These are phyloP conservation scores for Talaromyces sp. DNA, from an alignment of 2,329 filamentous ascomycete species.

Conservation along the genomic window DNA sequence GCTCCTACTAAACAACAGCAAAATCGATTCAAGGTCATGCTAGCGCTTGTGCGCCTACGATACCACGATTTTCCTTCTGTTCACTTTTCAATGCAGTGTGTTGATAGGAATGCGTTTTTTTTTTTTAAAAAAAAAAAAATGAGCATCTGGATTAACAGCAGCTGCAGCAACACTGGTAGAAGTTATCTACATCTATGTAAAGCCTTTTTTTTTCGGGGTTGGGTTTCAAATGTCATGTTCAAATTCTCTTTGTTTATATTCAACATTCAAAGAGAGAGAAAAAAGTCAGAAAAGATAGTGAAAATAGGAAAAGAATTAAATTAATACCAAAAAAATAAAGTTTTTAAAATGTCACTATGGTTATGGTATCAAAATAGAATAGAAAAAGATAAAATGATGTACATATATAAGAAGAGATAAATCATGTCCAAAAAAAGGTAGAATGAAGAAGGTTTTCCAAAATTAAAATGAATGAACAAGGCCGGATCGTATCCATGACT, in stretches of 20 bases:
- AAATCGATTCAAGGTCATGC: not conserved
- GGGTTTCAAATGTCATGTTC: not conserved
- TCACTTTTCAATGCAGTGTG: not conserved
- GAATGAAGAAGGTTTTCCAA: not conserved
- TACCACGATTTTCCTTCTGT: constrained; percentile 2
- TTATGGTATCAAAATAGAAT: not conserved
- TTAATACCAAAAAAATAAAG: not conserved
- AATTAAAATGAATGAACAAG: not conserved
- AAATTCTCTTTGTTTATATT: not conserved
- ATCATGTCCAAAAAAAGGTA: not conserved
- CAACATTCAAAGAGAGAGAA: not conserved
- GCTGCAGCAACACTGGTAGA: no score
- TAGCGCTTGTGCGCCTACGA: not conserved
- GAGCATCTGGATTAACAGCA: not conserved
- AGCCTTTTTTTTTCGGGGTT: not conserved
- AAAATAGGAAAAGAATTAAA: not conserved
- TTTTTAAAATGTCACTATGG: not conserved
- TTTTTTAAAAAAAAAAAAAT: no score
- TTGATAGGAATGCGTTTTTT: not conserved
- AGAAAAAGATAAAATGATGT: not conserved
- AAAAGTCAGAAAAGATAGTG: not conserved
- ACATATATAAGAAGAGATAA: not conserved
- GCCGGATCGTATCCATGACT: not conserved
- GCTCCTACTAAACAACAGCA: constrained; percentile 18
- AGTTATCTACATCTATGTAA: not conserved